These are phyloP conservation scores for Lentinula edodes DNA, from an alignment of 768 basidiomycete genomes.

Conservation along the genomic window DNA sequence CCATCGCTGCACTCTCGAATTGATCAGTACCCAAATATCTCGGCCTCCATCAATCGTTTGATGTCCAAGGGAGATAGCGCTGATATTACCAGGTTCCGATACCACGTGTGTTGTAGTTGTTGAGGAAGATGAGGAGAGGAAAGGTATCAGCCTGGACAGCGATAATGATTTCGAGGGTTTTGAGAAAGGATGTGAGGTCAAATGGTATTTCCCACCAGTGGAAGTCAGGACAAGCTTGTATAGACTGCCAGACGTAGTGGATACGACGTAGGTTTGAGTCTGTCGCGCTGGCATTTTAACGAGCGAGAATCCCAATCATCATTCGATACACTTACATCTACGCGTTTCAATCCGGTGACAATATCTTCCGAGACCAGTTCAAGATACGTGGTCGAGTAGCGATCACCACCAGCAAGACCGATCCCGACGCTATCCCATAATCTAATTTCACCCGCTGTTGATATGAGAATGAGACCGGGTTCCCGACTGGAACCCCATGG, in stretches of 20 bases:
- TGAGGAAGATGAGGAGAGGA: conserved; percentile 36
- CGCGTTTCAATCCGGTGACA: conserved; percentile 61
- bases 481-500: conserved; percentile 67
- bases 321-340: conserved; percentile 42
- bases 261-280: conserved; percentile 63
- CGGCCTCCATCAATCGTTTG: conserved; percentile 36
- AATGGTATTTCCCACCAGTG: conserved; percentile 60
- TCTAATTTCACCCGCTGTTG: conserved; percentile 63
- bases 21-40: conserved; percentile 65
- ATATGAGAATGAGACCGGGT: conserved; percentile 81
- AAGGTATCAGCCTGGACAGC: conserved; percentile 36
- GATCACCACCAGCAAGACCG: conserved; percentile 75
- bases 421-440: conserved; percentile 89
- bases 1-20: conserved; percentile 69
- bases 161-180: conserved; percentile 43
- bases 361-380: conserved; percentile 49
- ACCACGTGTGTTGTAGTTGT: conserved; percentile 26
- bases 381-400: conserved; percentile 46
- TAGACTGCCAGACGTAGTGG: conserved; percentile 62
- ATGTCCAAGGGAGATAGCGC: conserved; percentile 51
- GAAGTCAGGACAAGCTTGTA: conserved; percentile 63
- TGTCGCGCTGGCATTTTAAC: conserved; percentile 16
- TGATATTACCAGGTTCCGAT: conserved; percentile 56
- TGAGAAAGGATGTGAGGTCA: conserved; percentile 56
- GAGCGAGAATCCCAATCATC: background rate